A percentile compares a stretch with the other conserved stretches of the same genome.
These are phyloP conservation scores for Excoecaria cochinchinensis DNA, from an alignment of 345 rosid species.

Conservation along the genomic window DNA sequence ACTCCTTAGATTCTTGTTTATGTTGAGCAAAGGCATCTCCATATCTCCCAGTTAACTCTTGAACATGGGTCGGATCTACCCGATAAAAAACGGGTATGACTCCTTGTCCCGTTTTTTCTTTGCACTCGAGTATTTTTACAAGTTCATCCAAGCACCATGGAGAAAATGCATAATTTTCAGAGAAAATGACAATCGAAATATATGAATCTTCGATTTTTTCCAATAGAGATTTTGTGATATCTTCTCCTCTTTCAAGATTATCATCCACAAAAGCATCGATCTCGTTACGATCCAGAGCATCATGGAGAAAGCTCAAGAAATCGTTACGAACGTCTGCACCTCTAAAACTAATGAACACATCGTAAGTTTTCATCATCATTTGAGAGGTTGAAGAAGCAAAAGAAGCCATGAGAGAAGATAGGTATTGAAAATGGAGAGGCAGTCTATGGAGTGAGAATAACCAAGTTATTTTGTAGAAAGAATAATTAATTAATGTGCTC, in stretches of 20 bases:
- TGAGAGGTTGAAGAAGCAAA: background rate
- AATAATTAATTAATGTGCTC: too few relatives aligned
- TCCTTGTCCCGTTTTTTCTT: background rate
- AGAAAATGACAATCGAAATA: background rate
- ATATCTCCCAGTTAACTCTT: background rate
- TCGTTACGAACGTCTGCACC: background rate
- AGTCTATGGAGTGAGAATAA: too few relatives aligned
- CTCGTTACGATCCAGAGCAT: background rate
- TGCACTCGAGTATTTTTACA: background rate
- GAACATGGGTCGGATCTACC: slow-evolving; percentile 1
- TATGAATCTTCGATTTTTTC: background rate
- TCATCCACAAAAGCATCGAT: background rate
- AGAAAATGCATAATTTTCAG: slow-evolving; percentile 3
- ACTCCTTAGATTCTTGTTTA: background rate
- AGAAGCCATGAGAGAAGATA: background rate
- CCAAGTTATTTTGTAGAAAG: too few relatives aligned
- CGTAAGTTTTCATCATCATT: background rate
- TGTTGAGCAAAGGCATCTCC: background rate
- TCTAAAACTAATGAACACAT: slow-evolving; percentile 10
- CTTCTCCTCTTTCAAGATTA: background rate
- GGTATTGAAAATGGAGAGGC: background rate
- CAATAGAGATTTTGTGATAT: background rate
- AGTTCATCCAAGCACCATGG: slow-evolving; percentile 11
- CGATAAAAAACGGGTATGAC: slow-evolving; percentile 1
- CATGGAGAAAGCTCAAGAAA: background rate